Conservation (phyloP, 495 filamentous ascomycete species). For the Penicillium paxilli region DNA sequence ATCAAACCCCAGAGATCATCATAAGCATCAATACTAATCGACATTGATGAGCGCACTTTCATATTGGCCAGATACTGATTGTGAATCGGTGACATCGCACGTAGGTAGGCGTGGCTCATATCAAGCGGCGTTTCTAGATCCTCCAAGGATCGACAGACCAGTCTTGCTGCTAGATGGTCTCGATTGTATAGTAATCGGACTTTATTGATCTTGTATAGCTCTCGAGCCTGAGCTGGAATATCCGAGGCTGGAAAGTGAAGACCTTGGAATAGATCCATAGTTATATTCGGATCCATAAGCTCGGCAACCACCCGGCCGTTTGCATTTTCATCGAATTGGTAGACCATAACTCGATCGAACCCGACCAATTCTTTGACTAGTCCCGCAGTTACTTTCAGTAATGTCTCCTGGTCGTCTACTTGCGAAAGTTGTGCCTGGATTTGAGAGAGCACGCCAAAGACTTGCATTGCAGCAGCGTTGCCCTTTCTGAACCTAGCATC, state of each 20-base stretch:
- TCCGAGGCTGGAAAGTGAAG: conserved; percentile 86
- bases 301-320: conserved; percentile 85
- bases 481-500: conserved; percentile 5
- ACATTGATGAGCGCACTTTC: conserved; percentile 86
- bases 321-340: conserved; percentile 78
- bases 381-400: conserved; percentile 27
- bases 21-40: conserved; percentile 83
- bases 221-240: conserved; percentile 79
- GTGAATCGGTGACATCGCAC: conserved; percentile 80
- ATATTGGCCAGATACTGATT: conserved; percentile 84
- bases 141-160: conserved; percentile 72
- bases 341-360: conserved; percentile 89
- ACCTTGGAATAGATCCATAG: conserved; percentile 81
- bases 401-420: conserved; percentile 53
- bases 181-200: conserved; percentile 34
- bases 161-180: conserved; percentile 53
- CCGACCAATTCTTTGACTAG: conserved; percentile 71
- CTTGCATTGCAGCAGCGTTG: conserved; percentile 4
- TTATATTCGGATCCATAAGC: conserved; percentile 73
- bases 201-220: conserved; percentile 63
- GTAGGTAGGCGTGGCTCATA: conserved; percentile 77
- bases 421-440: conserved; percentile 59
- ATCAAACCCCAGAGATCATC: conserved; percentile 83
- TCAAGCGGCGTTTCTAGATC: conserved; percentile 77
- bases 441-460: conserved; percentile 39